phyloP scores from a whole-genome alignment of 257 asterid species.

The Nicotiana otophora region DNA sequence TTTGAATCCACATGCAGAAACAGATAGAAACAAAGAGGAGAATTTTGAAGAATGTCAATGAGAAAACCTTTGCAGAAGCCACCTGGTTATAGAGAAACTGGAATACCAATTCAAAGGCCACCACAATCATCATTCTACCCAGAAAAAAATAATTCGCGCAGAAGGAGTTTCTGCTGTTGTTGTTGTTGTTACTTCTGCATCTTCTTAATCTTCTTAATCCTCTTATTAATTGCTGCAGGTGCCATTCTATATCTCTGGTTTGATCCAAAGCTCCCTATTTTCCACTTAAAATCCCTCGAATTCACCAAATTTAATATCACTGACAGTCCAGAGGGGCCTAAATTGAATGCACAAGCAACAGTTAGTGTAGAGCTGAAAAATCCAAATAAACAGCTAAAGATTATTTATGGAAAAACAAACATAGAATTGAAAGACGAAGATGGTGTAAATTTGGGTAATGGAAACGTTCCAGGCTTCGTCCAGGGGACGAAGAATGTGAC shows the following conservation, averaged over 20 bases:
- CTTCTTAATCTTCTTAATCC: conserved; percentile 1
- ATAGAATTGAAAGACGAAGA: conserved; percentile 8
- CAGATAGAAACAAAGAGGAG: neutral
- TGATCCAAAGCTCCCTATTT: conserved; percentile 38
- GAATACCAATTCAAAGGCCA: conserved; percentile 9
- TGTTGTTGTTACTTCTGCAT: conserved; percentile 32
- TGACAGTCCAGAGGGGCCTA: conserved; percentile 14
- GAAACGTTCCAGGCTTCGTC: neutral
- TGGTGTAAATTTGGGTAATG: conserved; percentile 1
- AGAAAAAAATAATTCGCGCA: neutral
- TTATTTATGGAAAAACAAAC: conserved; percentile 24
- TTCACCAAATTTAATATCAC: conserved; percentile 26
- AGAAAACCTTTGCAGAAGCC: conserved; percentile 39
- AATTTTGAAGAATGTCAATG: conserved; percentile 15
- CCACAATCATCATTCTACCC: conserved; percentile 10
- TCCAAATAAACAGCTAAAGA: conserved; percentile 24
- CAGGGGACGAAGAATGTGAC: conserved; percentile 7
- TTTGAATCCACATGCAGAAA: neutral
- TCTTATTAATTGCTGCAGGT: conserved; percentile 11
- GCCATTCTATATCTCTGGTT: conserved; percentile 30
- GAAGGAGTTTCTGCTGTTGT: conserved; percentile 26
- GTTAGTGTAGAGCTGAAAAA: conserved; percentile 22
- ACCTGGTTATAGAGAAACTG: conserved; percentile 46
- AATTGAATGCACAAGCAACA: conserved; percentile 18
- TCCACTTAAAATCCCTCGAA: conserved; percentile 24